Base-by-base conservation (phyloP, 805 yeast genomes). In the Grigorovia jiainica region DNA sequence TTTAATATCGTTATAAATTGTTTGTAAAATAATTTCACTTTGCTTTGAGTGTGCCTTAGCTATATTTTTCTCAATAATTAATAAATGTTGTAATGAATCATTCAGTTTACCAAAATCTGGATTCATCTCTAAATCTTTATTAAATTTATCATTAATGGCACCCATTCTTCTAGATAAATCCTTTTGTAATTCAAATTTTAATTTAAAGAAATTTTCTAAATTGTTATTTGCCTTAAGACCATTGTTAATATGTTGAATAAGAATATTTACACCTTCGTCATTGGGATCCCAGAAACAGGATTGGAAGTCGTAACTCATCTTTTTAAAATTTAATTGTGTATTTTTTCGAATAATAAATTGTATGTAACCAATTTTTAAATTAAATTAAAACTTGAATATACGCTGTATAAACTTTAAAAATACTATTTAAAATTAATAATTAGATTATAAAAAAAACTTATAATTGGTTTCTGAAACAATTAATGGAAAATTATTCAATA, bases 271-370 rank as follows among this genome's bases (percentile, higher is more conserved):
- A 11, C 64, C 65, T 5, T 54, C 52, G 36, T 60, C 63, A 23
- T 55, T 49, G 21, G 60, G 60, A 44, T 61, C 65, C 64, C 65
- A 61, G 36, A 61, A 61, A 40, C 63, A 58, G 15, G 54, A 47
- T 42, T 54, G 53, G 39, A 47, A 61, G 40, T 54, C 56, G 42
- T 56, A 61, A 27, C 43, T 48, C 59, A 54, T 56, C 2, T 19
- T 36, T 27, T 13, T 13, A 27, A 10, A 27, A 3, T 13, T 27
- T 11, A 3, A 7, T n/a, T n/a, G n/a, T n/a, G n/a, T n/a, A n/a
- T 13, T 27, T 10, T 27, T 25, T n/a, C 13, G 11, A 8, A 7
- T 9, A 25, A 25, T 25, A 21, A 21, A n/a, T n/a, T n/a, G n/a
- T n/a, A n/a, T n/a, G n/a, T n/a, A n/a, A n/a, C n/a, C n/a, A n/a